These are phyloP conservation scores for Westerdykella sp. DNA, from an alignment of 2,329 filamentous ascomycete genomes.

Conservation along the genomic window DNA sequence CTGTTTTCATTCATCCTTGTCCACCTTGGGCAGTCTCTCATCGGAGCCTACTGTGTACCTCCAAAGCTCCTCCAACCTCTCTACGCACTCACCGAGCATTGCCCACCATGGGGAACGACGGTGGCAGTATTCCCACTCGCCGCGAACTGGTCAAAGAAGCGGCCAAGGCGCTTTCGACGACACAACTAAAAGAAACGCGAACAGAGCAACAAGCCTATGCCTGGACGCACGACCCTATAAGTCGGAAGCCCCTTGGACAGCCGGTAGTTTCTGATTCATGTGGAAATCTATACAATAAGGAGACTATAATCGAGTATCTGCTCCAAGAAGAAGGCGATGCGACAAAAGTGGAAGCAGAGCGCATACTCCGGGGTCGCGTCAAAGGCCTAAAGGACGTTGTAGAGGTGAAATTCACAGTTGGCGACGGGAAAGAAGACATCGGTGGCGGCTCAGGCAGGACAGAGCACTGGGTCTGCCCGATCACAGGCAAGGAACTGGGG, in stretches of 20 bases:
- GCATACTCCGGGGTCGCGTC: conserved; percentile 57
- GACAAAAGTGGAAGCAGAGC: conserved; percentile 55
- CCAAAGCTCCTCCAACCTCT: background rate
- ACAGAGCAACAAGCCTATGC: conserved; percentile 78
- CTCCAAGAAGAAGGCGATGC: conserved; percentile 50
- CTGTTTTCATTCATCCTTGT: too few relatives aligned
- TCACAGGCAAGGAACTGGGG: conserved; percentile 81
- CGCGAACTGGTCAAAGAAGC: conserved; percentile 94
- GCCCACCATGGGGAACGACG: conserved; percentile 83
- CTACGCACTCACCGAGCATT: background rate
- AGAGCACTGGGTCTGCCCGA: conserved; percentile 72
- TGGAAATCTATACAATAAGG: conserved; percentile 91
- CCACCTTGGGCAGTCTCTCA: too few relatives aligned
- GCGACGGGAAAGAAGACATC: conserved; percentile 30
- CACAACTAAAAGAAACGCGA: conserved; percentile 81
- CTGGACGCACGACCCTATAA: conserved; percentile 86
- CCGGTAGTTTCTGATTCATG: conserved; percentile 78
- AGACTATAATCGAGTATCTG: conserved; percentile 69
- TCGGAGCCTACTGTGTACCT: too few relatives aligned
- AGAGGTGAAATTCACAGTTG: conserved; percentile 69
- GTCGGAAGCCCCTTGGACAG: conserved; percentile 63
- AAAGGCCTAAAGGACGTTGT: conserved; percentile 80
- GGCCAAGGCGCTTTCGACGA: conserved; percentile 71
- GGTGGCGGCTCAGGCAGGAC: conserved; percentile 38
- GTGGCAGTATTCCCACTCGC: conserved; percentile 88